These are phyloP conservation scores for Plectosphaerella sp. DNA, from an alignment of 2,329 filamentous ascomycete species.

Conservation along the genomic window DNA sequence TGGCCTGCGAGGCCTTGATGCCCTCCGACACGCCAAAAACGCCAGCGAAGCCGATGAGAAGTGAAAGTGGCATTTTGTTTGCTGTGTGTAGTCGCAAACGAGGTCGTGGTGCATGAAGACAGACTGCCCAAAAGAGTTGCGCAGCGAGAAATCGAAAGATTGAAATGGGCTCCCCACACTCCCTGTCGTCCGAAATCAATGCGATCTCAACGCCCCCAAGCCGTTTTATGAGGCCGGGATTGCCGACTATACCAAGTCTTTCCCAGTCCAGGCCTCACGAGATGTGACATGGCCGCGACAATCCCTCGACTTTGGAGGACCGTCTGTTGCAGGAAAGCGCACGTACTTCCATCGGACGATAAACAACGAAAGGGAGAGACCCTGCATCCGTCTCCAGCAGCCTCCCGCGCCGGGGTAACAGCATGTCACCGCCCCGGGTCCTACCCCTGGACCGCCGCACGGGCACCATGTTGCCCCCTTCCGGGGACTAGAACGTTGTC, in stretches of 20 bases:
- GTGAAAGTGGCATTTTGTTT: constrained; percentile 18
- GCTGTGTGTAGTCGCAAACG: not conserved
- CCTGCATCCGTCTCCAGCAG: not conserved
- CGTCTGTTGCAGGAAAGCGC: not conserved
- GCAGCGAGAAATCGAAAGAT: not conserved
- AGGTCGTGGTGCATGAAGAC: not conserved
- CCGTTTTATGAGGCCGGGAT: not conserved
- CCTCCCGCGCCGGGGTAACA: not conserved
- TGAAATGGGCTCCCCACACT: not conserved
- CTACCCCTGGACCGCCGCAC: not conserved
- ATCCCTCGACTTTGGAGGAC: not conserved
- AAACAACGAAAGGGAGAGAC: not conserved
- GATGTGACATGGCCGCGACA: not conserved
- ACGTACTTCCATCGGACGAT: not conserved
- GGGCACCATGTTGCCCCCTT: not conserved
- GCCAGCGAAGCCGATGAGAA: constrained; percentile 33
- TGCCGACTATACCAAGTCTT: not conserved
- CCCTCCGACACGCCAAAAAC: constrained; percentile 41
- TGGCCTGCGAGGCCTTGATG: constrained; percentile 41
- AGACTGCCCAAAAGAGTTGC: not conserved
- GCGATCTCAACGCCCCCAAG: not conserved
- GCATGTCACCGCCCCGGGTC: too few species aligned
- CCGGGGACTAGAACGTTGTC: not conserved
- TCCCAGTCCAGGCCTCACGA: not conserved
- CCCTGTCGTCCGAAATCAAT: not conserved